Base-by-base conservation (phyloP, 805 yeast genomes). In the Candida stauntonica region DNA sequence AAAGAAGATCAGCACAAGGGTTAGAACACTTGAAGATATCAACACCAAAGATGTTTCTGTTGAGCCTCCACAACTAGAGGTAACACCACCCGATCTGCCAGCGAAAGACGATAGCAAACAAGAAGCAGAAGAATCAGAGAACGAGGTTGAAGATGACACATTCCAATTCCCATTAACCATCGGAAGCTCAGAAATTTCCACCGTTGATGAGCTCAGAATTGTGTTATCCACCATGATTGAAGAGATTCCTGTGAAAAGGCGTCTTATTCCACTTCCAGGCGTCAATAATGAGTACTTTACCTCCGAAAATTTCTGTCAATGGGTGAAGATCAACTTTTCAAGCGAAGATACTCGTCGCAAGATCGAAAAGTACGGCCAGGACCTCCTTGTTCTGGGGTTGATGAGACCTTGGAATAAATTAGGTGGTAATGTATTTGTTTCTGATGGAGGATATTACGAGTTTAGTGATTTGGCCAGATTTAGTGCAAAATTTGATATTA, bases 351-450 rank as follows among this genome's bases (percentile, higher is more conserved):
- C 67, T 0, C 44, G 54, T 4, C 50, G 41, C 13, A 59, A 60
- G 26, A 27, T 58, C n/a, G 63, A 63, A 36, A 51, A 57, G 24
- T 42, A 63, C 19, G 67, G 67, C 1, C 66, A 63, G 38, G 45
- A 44, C 17, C 29, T 62, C 32, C 29, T 62, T 3, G 40, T 39
- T 7, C 18, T 50, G 5, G 53, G 52, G 0, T 28, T 61, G n/a
- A 51, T 63, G 7, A 39, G 41, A 11, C 52, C 51, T 16, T 58
- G 58, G 55, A 56, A 55, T 31, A 53, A 46, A 36, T 33, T 45
- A 13, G 42, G 35, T 2, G 42, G 35, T 17, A 47, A 36, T 15
- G 20, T 17, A 3, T 50, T 48, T 23, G 44, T 49, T 12, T 45
- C 52, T 1, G 54, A 51, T 26, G 47, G 51, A 9, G 59, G 55